phyloP scores from a whole-genome alignment of 1,284 basidiomycete genomes.

The Austroboletus niveus region DNA sequence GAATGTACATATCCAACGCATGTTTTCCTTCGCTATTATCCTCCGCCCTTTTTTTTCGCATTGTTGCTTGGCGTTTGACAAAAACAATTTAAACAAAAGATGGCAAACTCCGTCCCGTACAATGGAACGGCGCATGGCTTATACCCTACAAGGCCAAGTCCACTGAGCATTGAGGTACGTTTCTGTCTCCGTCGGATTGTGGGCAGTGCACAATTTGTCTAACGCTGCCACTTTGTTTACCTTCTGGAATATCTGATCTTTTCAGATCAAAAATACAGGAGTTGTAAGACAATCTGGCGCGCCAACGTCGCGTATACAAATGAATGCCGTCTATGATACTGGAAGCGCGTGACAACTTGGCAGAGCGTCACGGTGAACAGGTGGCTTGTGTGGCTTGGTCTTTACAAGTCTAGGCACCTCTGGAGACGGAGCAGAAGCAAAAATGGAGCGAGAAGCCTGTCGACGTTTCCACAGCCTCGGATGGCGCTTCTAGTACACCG shows the following conservation, averaged over 20 bases:
- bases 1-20: conserved; percentile 53
- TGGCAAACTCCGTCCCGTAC: conserved; percentile 38
- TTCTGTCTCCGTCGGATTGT: conserved; percentile 5
- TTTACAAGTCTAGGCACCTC: background rate
- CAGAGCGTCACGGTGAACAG: conserved; percentile 23
- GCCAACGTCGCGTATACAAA: conserved; percentile 41
- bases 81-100: background rate
- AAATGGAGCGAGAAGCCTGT: background rate
- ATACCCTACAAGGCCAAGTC: conserved; percentile 49
- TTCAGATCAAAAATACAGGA: conserved; percentile 32
- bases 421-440: background rate
- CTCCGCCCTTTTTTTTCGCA: background rate
- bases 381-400: conserved; percentile 2
- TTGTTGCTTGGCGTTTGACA: background rate
- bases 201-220: background rate
- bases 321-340: conserved; percentile 40
- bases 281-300: conserved; percentile 43
- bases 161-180: conserved; percentile 52
- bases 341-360: conserved; percentile 32
- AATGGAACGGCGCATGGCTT: conserved; percentile 57
- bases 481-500: background rate
- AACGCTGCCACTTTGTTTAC: background rate
- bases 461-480: background rate
- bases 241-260: background rate
- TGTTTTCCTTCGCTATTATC: conserved; percentile 17